A percentile compares a stretch with the other conserved stretches of the same genome.
Conservation (phyloP, 768 basidiomycete species). For the Leccinum imitatum region DNA sequence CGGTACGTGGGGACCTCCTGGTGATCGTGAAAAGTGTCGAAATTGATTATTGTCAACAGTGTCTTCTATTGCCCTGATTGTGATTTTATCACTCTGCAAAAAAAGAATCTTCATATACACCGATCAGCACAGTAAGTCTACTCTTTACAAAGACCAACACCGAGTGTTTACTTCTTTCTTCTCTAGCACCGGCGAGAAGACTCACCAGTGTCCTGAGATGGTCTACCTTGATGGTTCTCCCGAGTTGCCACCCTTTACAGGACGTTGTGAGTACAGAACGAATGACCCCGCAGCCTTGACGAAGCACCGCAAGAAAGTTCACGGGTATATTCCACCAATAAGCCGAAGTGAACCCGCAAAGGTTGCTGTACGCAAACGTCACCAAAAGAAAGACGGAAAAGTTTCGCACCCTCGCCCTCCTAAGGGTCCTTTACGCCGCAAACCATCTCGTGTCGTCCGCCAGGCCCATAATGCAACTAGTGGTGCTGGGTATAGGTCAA, state of each 20-base stretch:
- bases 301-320: slow-evolving; percentile 25
- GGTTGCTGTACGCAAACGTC: neutral
- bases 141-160: neutral
- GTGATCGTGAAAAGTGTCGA: neutral
- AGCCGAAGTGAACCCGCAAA: neutral
- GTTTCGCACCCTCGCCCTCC: neutral
- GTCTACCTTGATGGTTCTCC: neutral
- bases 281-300: slow-evolving; percentile 27
- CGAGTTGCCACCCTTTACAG: neutral
- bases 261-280: slow-evolving; percentile 20
- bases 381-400: neutral
- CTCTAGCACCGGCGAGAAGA: slow-evolving; percentile 24
- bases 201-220: slow-evolving; percentile 11
- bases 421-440: neutral
- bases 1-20: neutral
- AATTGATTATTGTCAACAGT: neutral
- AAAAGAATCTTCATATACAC: slow-evolving; percentile 23
- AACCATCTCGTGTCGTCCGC: neutral
- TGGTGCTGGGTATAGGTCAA: neutral
- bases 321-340: slow-evolving; percentile 19
- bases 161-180: neutral
- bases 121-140: slow-evolving; percentile 18
- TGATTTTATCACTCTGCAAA: slow-evolving; percentile 17
- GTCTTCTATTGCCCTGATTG: slow-evolving; percentile 17
- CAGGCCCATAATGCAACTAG: neutral